Percentiles rank a stretch among this genome's conserved stretches.
Conservation (phyloP, 2,329 filamentous ascomycete genomes). For the Penicillium sp. region DNA sequence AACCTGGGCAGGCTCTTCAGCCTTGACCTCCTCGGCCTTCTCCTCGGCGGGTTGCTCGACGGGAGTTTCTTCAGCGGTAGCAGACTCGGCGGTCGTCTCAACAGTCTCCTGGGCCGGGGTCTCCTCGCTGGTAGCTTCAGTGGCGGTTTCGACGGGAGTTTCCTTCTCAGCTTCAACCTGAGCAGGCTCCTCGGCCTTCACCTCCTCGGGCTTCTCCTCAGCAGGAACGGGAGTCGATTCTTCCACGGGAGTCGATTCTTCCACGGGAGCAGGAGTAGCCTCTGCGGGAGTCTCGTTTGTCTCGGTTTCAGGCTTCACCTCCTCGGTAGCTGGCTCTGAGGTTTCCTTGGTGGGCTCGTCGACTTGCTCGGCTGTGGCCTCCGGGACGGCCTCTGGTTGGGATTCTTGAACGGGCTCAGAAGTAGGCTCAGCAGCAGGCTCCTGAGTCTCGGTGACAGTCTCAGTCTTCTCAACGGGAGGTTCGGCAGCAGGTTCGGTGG, state of each 20-base stretch:
- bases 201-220: background rate
- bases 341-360: background rate
- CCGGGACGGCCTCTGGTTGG: background rate
- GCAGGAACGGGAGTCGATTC: background rate
- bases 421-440: slow-evolving; percentile 7
- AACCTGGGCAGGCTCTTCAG: slow-evolving; percentile 3
- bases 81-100: slow-evolving; percentile 35
- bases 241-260: background rate
- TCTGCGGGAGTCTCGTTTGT: slow-evolving; percentile 5
- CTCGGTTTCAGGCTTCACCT: background rate
- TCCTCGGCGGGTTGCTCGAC: background rate
- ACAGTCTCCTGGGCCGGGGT: background rate
- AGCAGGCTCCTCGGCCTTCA: slow-evolving; percentile 5
- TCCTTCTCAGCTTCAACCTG: slow-evolving; percentile 2
- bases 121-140: background rate
- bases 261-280: background rate
- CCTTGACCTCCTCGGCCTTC: background rate
- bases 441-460: slow-evolving; percentile 4
- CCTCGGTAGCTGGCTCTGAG: slow-evolving; percentile 7
- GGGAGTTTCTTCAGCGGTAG: slow-evolving; percentile 13
- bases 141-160: background rate
- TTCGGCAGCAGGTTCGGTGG: slow-evolving; percentile 17
- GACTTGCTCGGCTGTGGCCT: background rate
- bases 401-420: slow-evolving; percentile 15
- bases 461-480: slow-evolving; percentile 43